Evolutionary conservation across 106 monocot genomes (phyloP), one percentile per base, ranked within the genome.

Genomic region (Dactylorhiza incarnata): DNA sequence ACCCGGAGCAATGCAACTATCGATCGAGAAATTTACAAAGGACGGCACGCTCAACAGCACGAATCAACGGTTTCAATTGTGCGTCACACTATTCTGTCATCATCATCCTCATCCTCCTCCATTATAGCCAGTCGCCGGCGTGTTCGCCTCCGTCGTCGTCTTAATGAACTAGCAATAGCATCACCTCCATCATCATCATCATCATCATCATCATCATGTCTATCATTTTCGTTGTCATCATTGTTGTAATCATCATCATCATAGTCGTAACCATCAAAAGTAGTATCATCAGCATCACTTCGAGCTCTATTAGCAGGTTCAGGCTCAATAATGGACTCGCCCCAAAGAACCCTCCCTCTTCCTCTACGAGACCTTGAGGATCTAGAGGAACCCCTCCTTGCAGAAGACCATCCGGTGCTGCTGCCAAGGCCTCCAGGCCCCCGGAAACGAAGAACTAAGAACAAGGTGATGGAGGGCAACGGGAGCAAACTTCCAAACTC

Each of bases 401-500:
- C 47, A 76, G 69, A 54, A 13, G 80, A 52, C 15, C 55, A 48
- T 55, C 9, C n/a, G 7, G 44, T 44, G 22, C 68, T 66, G 17
- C 29, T 56, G 23, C 68, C 50, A 5, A 73, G 45, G 53, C 45
- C 75, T 71, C 71, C 76, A 9, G 63, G 0, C 22, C 19, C 49
- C 9, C 52, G 45, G 25, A 66, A 46, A 5, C 58, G 62, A 4
- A 78, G 25, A 48, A 73, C 52, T 23, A 78, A 58, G 45, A 86
- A 75, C 8, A 86, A 62, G 14, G 79, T 82, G 9, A 86, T 56
- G 0, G 82, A 69, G 44, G 84, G 73, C n/a, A 77, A 63, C 1
- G 70, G 68, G 26, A 79, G 9, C 14, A 47, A 20, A 45, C 82
- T 54, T 17, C 71, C 62, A 12, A 54, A 23, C 2, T 48, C 14